Evolutionary conservation across 352 stramenopile species (phyloP), one percentile per base, ranked within the genome.

Genomic region (Achlya hypogyna): DNA sequence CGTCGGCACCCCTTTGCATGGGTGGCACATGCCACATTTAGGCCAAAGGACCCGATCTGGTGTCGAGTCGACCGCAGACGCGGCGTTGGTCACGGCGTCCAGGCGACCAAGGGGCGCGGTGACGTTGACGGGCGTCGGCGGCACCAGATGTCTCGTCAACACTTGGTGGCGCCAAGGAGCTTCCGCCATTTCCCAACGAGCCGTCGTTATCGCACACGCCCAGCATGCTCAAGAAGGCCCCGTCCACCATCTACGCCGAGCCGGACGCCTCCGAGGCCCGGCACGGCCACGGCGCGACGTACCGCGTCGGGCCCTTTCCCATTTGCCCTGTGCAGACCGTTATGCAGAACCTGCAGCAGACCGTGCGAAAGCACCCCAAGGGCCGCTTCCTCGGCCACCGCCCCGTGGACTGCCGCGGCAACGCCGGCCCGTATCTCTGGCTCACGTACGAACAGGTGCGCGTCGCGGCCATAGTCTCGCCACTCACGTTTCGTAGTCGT

Each of bases 351-450:
- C 74, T 78, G 40, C 32, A 71, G 29, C 62, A 53, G 12, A 53
- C 69, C 23, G 71, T 75, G 4, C 38, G 22, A 18, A 23, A 64
- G 9, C 72, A 74, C 18, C 70, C 70, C 22, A 51, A 75, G 18
- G 62, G 51, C 5, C 70, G 60, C 23, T 79, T 88, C 28, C 86
- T 88, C 38, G 82, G 82, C 20, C 81, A 73, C 74, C 79, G 79
- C 25, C 74, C 72, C 53, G 66, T 69, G 23, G 75, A 79, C 35
- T 25, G 18, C 0, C 38, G 51, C 4, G 78, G 75, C 38, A 64
- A 72, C 18, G 74, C 74, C 0, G 74, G 73, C 8, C 43, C 65
- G 2, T 88, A 82, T 72, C 64, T 79, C 51, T 90, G 79, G 79
- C 22, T 82, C 29, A 86, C 69, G 16, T 87, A 86, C 64, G 71